phyloP scores from a whole-genome alignment of 495 filamentous ascomycete genomes.

The Neurospora intermedia region DNA sequence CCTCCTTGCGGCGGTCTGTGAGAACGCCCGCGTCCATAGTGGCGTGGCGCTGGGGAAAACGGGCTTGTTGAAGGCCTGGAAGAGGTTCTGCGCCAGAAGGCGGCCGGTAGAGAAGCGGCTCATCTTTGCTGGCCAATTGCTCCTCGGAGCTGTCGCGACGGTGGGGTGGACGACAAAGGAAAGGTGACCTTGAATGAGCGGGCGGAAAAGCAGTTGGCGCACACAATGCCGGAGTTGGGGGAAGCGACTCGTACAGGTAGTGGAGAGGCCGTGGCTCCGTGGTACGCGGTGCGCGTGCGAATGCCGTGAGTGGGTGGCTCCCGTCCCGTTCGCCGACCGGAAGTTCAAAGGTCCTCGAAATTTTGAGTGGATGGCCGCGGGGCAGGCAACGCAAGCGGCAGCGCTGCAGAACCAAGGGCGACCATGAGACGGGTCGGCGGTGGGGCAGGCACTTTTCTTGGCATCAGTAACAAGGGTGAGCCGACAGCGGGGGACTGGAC shows the following conservation, averaged over 20 bases:
- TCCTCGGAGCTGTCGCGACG: neutral
- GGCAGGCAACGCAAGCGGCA: neutral
- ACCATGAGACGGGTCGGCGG: neutral
- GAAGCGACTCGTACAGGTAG: neutral
- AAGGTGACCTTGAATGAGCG: neutral
- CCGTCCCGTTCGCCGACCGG: neutral
- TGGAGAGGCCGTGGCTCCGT: neutral
- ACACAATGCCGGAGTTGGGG: neutral
- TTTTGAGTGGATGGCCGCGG: neutral
- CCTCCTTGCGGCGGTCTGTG: constrained; percentile 17
- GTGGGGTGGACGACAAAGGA: neutral
- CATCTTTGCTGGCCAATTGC: constrained; percentile 23
- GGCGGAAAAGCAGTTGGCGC: neutral
- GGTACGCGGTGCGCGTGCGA: neutral
- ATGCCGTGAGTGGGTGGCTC: neutral
- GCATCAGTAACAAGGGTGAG: neutral
- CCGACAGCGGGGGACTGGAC: neutral
- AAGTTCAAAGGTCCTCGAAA: neutral
- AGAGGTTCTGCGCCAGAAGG: constrained; percentile 33
- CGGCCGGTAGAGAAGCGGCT: constrained; percentile 31
- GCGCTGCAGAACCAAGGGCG: neutral
- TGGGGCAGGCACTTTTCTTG: neutral
- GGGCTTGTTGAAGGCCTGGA: constrained; percentile 18
- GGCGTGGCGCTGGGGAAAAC: constrained; percentile 10
- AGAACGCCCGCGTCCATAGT: constrained; percentile 34